Base-by-base conservation (phyloP, 441 rosid species). In the Theobroma grandiflorum region DNA sequence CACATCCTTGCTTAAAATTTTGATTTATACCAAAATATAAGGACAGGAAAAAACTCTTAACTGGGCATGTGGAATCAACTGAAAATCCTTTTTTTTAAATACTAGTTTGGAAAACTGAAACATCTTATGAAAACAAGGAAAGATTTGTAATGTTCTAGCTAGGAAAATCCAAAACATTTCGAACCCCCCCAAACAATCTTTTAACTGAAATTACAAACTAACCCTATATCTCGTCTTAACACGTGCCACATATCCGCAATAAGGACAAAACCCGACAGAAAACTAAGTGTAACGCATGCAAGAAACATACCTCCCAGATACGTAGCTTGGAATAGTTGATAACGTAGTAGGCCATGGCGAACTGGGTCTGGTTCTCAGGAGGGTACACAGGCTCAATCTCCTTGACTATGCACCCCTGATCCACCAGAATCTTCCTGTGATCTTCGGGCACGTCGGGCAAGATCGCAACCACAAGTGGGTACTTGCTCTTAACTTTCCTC, bases 291-390 rank as follows among this genome's bases (percentile, higher is more conserved):
- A 47, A 0, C 12, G 0, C 16, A 61, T 6, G 49, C 37, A 55
- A 12, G 12, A 43, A 64, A 75, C 61, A 2, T 85, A 93, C 99
- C 94, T 94, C 90, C 99, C 99, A 96, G 1, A 94, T 92, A 76
- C 99, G 97, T 72, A 93, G 95, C 87, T 94, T 94, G 77, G 97
- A 93, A 86, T 95, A 95, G 84, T 94, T 95, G 86, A 94, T 93
- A 77, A 95, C 95, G 37, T 95, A 95, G 61, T 95, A 89, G 55
- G 94, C 93, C 99, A 95, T 91, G 74, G 98, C 97, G 45, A 93
- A 95, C 83, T 85, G 87, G 15, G 97, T 91, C 83, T 93, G 95
- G 79, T 86, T 95, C 84, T 87, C 90, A 7, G 97, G 99, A 2
- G 97, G 98, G 66, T 91, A 73, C 12, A 95, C 90, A 4, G 97